Conservation (phyloP, 2,329 filamentous ascomycete genomes). For the Colletotrichum higginsianum region DNA sequence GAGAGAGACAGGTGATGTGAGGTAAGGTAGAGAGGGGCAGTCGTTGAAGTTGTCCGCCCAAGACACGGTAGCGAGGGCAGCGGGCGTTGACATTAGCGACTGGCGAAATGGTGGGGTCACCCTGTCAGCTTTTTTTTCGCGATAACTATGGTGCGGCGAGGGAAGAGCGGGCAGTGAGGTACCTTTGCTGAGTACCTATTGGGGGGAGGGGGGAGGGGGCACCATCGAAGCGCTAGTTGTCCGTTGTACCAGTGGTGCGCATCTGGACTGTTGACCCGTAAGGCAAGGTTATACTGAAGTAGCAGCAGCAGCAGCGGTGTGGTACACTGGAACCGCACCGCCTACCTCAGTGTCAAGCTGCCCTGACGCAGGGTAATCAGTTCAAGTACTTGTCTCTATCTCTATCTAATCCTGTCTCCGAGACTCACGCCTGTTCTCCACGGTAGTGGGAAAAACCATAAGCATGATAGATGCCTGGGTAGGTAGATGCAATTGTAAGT, state of each 20-base stretch:
- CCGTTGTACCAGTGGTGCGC: neutral
- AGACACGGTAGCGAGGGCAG: conserved; percentile 21
- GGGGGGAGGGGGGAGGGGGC: conserved; percentile 6
- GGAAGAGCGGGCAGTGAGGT: conserved; percentile 32
- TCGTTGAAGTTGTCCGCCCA: conserved; percentile 38
- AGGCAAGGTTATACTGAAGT: conserved; percentile 2
- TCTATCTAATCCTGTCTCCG: neutral
- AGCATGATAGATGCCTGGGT: too few relatives aligned
- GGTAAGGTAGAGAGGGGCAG: conserved; percentile 37
- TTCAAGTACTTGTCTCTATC: neutral
- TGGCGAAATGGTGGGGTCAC: conserved; percentile 41
- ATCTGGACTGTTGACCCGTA: neutral
- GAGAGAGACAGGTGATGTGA: neutral
- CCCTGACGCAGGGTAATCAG: neutral
- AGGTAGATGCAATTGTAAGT: conserved; percentile 8
- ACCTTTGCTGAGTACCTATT: conserved; percentile 13
- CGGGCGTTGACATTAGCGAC: conserved; percentile 36
- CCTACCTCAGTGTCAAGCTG: conserved; percentile 3
- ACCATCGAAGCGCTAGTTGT: conserved; percentile 22
- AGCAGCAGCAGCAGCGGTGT: neutral
- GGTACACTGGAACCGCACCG: neutral
- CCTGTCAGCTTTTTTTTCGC: conserved; percentile 44
- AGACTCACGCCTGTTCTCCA: conserved; percentile 11
- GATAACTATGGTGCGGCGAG: conserved; percentile 42
- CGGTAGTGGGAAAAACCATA: too few relatives aligned